A percentile compares a stretch with the other conserved stretches of the same genome.
phyloP scores from a whole-genome alignment of 768 basidiomycete species.

The Lactarius deliciosus region DNA sequence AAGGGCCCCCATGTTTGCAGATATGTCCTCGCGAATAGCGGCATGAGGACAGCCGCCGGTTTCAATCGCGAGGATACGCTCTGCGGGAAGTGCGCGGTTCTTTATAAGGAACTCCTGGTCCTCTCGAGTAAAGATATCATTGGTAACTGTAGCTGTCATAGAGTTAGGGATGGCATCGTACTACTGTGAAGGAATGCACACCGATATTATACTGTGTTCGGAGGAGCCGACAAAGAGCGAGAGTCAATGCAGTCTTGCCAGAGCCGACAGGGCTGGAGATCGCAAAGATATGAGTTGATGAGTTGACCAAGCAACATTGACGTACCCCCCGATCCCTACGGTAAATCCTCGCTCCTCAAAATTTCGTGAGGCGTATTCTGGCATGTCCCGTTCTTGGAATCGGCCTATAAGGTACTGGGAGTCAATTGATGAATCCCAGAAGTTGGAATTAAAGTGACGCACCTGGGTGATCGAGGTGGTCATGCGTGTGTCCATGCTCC shows the following conservation, averaged over 20 bases:
- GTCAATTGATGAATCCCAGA: slow-evolving; percentile 1
- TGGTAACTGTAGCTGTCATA: slow-evolving; percentile 85
- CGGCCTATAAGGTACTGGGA: slow-evolving; percentile 55
- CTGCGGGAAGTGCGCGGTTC: slow-evolving; percentile 80
- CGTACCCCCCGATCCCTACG: slow-evolving; percentile 95
- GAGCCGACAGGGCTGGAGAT: slow-evolving; percentile 86
- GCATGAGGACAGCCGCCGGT: slow-evolving; percentile 98
- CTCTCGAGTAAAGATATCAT: slow-evolving; percentile 98
- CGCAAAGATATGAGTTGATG: slow-evolving; percentile 6
- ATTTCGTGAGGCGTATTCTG: slow-evolving; percentile 79
- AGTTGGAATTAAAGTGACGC: slow-evolving; percentile 22
- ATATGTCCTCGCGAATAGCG: slow-evolving; percentile 97
- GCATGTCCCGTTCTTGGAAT: slow-evolving; percentile 88
- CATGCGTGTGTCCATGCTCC: slow-evolving; percentile 95
- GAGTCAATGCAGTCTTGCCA: slow-evolving; percentile 92
- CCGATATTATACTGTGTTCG: slow-evolving; percentile 90
- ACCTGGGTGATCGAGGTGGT: slow-evolving; percentile 89
- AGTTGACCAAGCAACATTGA: slow-evolving; percentile 11
- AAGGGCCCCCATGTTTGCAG: slow-evolving; percentile 93
- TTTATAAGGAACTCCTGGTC: slow-evolving; percentile 97
- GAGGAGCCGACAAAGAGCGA: slow-evolving; percentile 82
- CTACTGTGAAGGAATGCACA: slow-evolving; percentile 38
- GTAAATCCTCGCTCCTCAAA: slow-evolving; percentile 95
- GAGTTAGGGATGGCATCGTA: slow-evolving; percentile 19
- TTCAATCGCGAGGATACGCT: slow-evolving; percentile 93